Evolutionary conservation across 768 basidiomycete species (phyloP), one percentile per base, ranked within the genome.

Genomic region (Lactarius deliciosus): DNA sequence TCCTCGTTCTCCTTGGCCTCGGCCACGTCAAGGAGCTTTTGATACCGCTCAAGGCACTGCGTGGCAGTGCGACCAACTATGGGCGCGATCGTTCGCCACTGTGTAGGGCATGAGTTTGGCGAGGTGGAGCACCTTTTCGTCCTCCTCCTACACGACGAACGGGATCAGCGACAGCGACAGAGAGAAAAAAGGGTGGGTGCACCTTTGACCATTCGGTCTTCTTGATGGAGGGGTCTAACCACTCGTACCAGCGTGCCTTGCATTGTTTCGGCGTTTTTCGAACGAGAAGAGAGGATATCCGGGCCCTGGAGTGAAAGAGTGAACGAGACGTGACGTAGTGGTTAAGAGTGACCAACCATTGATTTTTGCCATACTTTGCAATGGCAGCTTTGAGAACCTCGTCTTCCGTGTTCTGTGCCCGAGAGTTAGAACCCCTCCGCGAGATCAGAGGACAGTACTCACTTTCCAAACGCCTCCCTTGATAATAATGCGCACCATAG

Each of bases 151-250:
- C 53, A 3, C 32, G 9, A 47, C 20, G 45, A 22, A 32, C 20
- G 15, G 15, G 36, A 28, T 22, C 32, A 43, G 67, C 32, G 22
- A 60, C 53, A 16, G 34, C 55, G 64, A 11, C 41, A 9, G 20
- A 38, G 10, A 20, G 10, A 57, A 22, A 18, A 41, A 8, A n/a
- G 38, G 40, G 11, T 13, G 18, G 15, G 77, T 83, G 57, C 66
- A 89, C 95, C 81, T 98, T 98, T 56, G 96, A 97, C 97, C 97
- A 99, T 77, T 98, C 97, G 20, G 96, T 98, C 82, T 99, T 99
- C 79, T 98, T 98, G 79, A 98, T 99, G 60, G 94, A 96, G 7
- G 97, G 97, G 79, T 99, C 97, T 58, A 98, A 81, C 97, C 97
- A 98, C 79, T 98, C 96, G 75, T 96, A 98, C 96, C 96, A 98